Evolutionary conservation across 352 stramenopile species (phyloP).

Genomic region (Phytophthora pini): DNA sequence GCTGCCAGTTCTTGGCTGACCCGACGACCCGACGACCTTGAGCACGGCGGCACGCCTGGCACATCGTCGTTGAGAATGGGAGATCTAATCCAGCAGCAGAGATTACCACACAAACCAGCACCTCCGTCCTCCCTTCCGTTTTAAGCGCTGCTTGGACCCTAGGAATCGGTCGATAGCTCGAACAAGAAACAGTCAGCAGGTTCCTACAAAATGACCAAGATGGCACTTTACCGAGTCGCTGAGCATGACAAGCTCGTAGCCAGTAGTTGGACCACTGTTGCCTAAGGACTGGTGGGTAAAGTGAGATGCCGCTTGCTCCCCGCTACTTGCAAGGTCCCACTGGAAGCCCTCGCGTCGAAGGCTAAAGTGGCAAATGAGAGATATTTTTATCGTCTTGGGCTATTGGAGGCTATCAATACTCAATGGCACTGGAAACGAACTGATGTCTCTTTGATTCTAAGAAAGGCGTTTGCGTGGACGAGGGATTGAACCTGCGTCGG

Average conservation of each 20-base stretch:
- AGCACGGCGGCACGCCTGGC: constrained; percentile 46
- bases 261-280: constrained; percentile 4
- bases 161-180: constrained; percentile 60
- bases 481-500: constrained; percentile 6
- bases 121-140: constrained; percentile 13
- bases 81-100: constrained; percentile 43
- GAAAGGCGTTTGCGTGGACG: constrained; percentile 8
- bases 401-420: constrained; percentile 37
- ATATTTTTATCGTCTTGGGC: constrained; percentile 33
- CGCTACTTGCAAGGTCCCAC: constrained; percentile 71
- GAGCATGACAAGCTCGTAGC: constrained; percentile 66
- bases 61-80: constrained; percentile 61
- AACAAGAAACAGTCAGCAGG: constrained; percentile 12
- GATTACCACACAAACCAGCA: constrained; percentile 62
- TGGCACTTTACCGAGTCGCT: constrained; percentile 51
- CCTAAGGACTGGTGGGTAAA: constrained; percentile 41
- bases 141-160: constrained; percentile 44
- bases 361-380: neutral
- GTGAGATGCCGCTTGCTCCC: constrained; percentile 59
- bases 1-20: constrained; percentile 39
- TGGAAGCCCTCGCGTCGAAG: constrained; percentile 69
- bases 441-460: constrained; percentile 27
- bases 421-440: constrained; percentile 35
- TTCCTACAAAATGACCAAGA: neutral
- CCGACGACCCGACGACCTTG: constrained; percentile 65